Conservation (phyloP, 2,329 filamentous ascomycete species). For the Fragosphaeria purpurea region DNA sequence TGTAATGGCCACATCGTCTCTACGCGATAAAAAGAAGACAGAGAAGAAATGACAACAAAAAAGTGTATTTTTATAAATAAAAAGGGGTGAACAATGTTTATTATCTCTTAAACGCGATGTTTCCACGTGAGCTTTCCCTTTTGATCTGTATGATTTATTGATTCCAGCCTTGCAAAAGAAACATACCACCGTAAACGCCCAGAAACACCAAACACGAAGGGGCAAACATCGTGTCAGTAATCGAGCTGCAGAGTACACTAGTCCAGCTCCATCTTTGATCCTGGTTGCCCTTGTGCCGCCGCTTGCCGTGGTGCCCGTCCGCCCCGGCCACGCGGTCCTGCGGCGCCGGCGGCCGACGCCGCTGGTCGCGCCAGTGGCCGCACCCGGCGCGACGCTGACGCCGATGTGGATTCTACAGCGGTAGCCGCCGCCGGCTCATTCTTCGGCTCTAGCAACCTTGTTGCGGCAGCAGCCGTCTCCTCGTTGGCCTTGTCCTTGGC, state of each 20-base stretch:
- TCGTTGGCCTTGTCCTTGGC: constrained; percentile 5
- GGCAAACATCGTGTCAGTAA: no score
- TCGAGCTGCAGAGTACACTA: background rate
- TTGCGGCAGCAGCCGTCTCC: background rate
- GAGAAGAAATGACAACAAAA: no score
- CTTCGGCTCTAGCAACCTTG: background rate
- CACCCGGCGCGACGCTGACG: background rate
- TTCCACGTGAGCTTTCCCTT: no score
- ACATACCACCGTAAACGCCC: no score
- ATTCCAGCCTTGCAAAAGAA: no score
- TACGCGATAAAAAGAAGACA: no score
- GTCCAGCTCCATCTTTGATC: constrained; percentile 9
- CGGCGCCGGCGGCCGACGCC: background rate
- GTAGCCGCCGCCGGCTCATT: constrained; percentile 1
- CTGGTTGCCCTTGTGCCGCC: background rate
- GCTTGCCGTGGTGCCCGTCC: constrained; percentile 1
- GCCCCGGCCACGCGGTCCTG: constrained; percentile 1
- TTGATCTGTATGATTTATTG: no score
- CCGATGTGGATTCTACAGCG: background rate
- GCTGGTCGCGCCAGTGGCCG: constrained; percentile 17
- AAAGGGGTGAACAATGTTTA: no score
- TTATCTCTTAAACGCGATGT: no score
- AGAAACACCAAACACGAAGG: no score
- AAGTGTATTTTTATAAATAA: no score
- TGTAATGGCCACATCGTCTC: no score